A percentile compares a stretch with the other conserved stretches of the same genome.
Conservation (phyloP, 2,329 filamentous ascomycete species). For the Pseudogymnoascus verrucosus region DNA sequence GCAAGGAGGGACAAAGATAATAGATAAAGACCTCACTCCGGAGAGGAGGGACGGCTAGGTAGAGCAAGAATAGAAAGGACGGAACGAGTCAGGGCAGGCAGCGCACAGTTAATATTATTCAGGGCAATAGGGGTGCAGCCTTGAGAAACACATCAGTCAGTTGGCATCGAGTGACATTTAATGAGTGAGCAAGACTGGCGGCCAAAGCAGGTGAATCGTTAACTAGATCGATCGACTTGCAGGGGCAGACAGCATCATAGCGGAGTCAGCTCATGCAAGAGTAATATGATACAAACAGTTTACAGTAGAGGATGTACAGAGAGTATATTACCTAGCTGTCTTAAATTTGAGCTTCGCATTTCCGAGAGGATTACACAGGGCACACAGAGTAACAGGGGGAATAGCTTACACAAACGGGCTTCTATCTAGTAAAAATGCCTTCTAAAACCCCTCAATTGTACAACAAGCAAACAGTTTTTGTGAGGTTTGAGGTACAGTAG, state of each 20-base stretch:
- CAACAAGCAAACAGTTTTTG: neutral
- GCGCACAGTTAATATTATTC: constrained; percentile 4
- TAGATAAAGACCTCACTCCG: constrained; percentile 5
- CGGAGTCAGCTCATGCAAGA: constrained; percentile 6
- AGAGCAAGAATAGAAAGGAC: neutral
- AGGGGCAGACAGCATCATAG: constrained; percentile 7
- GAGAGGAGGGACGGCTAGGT: constrained; percentile 5
- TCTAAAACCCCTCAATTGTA: neutral
- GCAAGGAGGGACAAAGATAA: neutral
- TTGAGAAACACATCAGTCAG: constrained; percentile 1
- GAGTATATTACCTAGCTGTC: constrained; percentile 3
- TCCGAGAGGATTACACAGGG: neutral
- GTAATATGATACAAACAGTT: constrained; percentile 9
- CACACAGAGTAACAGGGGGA: neutral
- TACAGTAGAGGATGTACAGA: constrained; percentile 7
- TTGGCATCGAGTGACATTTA: constrained; percentile 7
- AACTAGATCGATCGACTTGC: constrained; percentile 8
- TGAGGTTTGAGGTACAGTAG: neutral
- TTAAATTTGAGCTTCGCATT: neutral
- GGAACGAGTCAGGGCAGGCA: neutral
- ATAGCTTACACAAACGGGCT: neutral
- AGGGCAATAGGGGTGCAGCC: constrained; percentile 4
- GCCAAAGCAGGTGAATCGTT: constrained; percentile 8
- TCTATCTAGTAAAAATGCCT: neutral
- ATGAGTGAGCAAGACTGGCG: neutral